Evolutionary conservation across 208 protist species (phyloP).

Genomic region (Strigomonas culicis): DNA sequence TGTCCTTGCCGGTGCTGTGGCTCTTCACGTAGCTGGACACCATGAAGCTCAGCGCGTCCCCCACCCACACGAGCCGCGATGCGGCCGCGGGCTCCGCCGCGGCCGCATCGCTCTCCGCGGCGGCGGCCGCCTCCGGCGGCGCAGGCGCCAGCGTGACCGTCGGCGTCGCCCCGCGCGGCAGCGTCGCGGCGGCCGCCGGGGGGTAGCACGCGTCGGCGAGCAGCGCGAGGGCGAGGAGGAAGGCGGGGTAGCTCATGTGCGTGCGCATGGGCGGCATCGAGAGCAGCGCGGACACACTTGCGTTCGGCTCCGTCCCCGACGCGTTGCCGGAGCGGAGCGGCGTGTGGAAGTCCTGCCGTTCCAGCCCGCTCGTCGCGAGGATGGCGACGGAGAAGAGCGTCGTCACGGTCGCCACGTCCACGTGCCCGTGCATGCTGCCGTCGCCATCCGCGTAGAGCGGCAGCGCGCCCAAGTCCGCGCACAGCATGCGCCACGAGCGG

Average conservation of each 20-base stretch:
- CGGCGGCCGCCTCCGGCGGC: neutral
- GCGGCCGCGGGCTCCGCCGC: slow-evolving; percentile 3
- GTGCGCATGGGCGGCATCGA: slow-evolving; percentile 15
- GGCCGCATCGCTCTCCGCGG: neutral
- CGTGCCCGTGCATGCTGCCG: neutral
- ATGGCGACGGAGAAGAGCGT: slow-evolving; percentile 49
- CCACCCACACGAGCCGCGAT: slow-evolving; percentile 29
- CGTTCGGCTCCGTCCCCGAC: neutral
- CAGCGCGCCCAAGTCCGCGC: slow-evolving; percentile 58
- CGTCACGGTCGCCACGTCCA: slow-evolving; percentile 57
- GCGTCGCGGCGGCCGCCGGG: neutral
- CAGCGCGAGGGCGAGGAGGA: slow-evolving; percentile 53
- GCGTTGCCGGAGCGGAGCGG: slow-evolving; percentile 5
- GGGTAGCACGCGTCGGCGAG: slow-evolving; percentile 61
- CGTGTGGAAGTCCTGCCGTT: slow-evolving; percentile 17
- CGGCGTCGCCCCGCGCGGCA: neutral
- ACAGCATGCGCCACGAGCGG: slow-evolving; percentile 71
- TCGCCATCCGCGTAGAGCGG: slow-evolving; percentile 18
- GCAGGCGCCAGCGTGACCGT: neutral
- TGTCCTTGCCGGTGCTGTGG: slow-evolving; percentile 13
- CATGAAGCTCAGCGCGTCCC: slow-evolving; percentile 33
- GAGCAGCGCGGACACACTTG: neutral
- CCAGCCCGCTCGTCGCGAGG: slow-evolving; percentile 13
- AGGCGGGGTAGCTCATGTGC: slow-evolving; percentile 69
- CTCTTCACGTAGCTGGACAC: slow-evolving; percentile 22